A percentile compares a stretch with the other conserved stretches of the same genome.
phyloP scores from a whole-genome alignment of 106 monocot species.

The Triglochin maritima region DNA sequence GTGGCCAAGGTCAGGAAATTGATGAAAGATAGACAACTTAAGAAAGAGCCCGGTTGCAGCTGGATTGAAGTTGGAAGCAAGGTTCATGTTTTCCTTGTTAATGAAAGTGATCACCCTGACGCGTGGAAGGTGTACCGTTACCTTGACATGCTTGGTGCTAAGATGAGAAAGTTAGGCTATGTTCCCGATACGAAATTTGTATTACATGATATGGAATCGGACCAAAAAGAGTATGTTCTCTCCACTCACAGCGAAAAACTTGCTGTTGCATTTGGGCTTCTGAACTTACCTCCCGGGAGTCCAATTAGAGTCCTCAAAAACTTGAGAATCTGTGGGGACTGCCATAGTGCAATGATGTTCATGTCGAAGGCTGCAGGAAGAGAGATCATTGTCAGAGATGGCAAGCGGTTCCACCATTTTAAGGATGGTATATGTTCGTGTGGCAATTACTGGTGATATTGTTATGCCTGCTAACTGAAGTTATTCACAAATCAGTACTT shows the following conservation, averaged over 20 bases:
- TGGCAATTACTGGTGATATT: slow-evolving; percentile 25
- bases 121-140: slow-evolving; percentile 1
- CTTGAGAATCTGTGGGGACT: slow-evolving; percentile 26
- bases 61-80: slow-evolving; percentile 22
- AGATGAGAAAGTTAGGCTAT: slow-evolving; percentile 27
- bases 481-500: too few relatives aligned
- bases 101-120: slow-evolving; percentile 19
- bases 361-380: slow-evolving; percentile 13
- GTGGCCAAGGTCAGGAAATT: slow-evolving; percentile 72
- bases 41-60: slow-evolving; percentile 32
- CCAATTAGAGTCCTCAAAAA: slow-evolving; percentile 24
- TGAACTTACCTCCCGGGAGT: slow-evolving; percentile 20
- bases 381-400: slow-evolving; percentile 26
- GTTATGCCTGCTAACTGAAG: too few relatives aligned
- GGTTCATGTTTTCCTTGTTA: slow-evolving; percentile 20
- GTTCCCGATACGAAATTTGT: slow-evolving; percentile 19
- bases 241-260: slow-evolving; percentile 25
- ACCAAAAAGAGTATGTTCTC: slow-evolving; percentile 15
- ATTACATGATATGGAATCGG: slow-evolving; percentile 18
- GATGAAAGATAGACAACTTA: slow-evolving; percentile 46
- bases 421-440: slow-evolving; percentile 24
- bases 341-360: slow-evolving; percentile 23
- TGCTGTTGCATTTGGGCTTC: slow-evolving; percentile 24
- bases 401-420: slow-evolving; percentile 26
- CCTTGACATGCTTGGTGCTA: slow-evolving; percentile 19